Evolutionary conservation across 805 yeast species (phyloP).

Genomic region (Barnettozyma californica): DNA sequence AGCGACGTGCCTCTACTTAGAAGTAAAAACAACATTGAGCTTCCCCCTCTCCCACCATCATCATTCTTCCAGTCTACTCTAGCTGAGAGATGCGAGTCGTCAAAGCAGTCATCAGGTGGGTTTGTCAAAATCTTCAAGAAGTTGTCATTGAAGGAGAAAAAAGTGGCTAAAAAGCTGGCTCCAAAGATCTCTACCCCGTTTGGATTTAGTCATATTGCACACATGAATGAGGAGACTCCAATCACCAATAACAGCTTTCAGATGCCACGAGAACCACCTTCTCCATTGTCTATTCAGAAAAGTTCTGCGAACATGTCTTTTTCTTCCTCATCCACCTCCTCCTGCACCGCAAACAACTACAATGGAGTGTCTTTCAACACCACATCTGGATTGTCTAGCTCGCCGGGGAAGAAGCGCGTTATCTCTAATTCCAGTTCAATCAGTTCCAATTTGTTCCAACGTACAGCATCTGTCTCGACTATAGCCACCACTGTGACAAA

Average conservation of each 20-base stretch:
- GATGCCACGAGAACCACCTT: conserved; percentile 6
- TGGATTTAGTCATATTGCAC: conserved; percentile 36
- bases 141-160: conserved; percentile 22
- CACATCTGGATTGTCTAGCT: conserved; percentile 13
- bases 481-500: conserved; percentile 15
- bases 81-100: conserved; percentile 4
- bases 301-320: neutral
- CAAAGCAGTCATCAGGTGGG: conserved; percentile 17
- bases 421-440: conserved; percentile 18
- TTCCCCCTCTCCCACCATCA: conserved; percentile 32
- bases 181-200: conserved; percentile 25
- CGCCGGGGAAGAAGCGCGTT: conserved; percentile 9
- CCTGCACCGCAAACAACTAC: neutral
- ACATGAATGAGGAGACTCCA: conserved; percentile 28
- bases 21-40: conserved; percentile 30
- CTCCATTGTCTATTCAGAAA: neutral
- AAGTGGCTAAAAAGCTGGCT: neutral
- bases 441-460: conserved; percentile 11
- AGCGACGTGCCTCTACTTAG: conserved; percentile 29
- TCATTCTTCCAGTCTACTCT: conserved; percentile 15
- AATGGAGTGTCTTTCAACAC: conserved; percentile 19
- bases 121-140: conserved; percentile 29
- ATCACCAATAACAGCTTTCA: conserved; percentile 15
- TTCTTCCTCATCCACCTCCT: too few relatives aligned
- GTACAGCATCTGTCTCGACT: conserved; percentile 23